Evolutionary conservation across 2,329 filamentous ascomycete genomes (phyloP), one percentile per base, ranked within the genome.

Genomic region (Pseudocercospora fijiensis): DNA sequence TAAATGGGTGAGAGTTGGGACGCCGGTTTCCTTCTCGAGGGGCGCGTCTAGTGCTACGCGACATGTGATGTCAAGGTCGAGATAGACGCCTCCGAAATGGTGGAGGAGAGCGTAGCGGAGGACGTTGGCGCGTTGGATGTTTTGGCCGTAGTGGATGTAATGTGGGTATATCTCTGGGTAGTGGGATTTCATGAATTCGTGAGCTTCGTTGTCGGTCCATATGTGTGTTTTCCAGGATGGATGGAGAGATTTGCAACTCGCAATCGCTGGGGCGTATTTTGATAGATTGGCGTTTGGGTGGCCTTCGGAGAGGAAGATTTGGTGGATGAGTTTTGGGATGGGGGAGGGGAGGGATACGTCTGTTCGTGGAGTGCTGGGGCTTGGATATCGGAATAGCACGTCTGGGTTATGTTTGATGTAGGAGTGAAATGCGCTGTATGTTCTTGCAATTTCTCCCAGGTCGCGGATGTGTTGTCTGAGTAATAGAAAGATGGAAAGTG

Each of bases 31-130:
- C 22, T 56, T 26, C 16, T 27, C 57, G 3, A 69, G 51, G 4
- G 53, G 64, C 26, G 58, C 55, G 61, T 71, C 69, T 7, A 73
- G 65, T 1, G 70, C 62, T 10, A 63, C 62, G 11, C 60, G 66
- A 49, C 72, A 74, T 10, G 72, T 72, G 11, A 73, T 67, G 49
- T 74, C 72, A 41, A 72, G 33, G 51, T 74, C 72, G 20, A 74
- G 63, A 49, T 73, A 74, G 27, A 73, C 69, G 60, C 72, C 72
- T 49, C 72, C 72, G 41, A 65, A 73, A 28, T 70, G 67, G 30
- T 73, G 67, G 11, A 74, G 63, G 0, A 74, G 61, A 2, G 71
- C 70, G 47, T 73, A 73, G 13, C 72, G 71, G 5, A 74, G 65
- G 33, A 74, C 66, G 58, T 74, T 74, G 5, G 71, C 70, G 45